Percentiles rank a stretch among this genome's conserved stretches.
Evolutionary conservation across 805 yeast genomes (phyloP).

Genomic region (Ogataea philodendri): DNA sequence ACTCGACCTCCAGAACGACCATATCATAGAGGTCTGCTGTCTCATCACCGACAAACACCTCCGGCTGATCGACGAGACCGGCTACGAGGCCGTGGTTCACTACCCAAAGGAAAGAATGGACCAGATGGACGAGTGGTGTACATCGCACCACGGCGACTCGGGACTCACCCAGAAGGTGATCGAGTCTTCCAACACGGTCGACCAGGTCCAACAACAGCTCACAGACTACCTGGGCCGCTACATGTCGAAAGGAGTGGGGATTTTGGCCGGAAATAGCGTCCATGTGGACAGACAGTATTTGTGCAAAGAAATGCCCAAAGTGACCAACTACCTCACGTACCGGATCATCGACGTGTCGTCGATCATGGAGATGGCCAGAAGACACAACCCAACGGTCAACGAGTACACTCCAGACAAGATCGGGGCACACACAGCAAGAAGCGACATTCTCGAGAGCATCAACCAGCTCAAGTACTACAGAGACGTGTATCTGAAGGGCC

Average conservation of each 20-base stretch:
- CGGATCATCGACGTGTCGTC: conserved; percentile 90
- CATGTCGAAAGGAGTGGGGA: conserved; percentile 56
- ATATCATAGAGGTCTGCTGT: conserved; percentile 89
- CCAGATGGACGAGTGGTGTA: conserved; percentile 87
- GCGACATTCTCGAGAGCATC: conserved; percentile 88
- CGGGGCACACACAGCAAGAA: conserved; percentile 78
- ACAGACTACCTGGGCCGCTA: conserved; percentile 56
- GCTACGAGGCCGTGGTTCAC: conserved; percentile 81
- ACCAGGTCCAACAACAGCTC: conserved; percentile 64
- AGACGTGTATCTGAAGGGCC: conserved; percentile 53
- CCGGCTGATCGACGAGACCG: conserved; percentile 62
- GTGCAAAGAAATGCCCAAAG: conserved; percentile 77
- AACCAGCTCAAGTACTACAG: conserved; percentile 76
- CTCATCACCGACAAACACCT: conserved; percentile 82
- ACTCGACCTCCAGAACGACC: conserved; percentile 71
- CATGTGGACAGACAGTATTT: conserved; percentile 89
- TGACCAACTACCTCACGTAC: conserved; percentile 60
- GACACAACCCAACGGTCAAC: conserved; percentile 71
- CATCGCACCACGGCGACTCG: conserved; percentile 67
- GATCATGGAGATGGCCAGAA: conserved; percentile 71
- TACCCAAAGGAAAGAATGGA: conserved; percentile 60
- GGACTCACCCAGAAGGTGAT: conserved; percentile 79
- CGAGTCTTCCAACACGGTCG: conserved; percentile 49
- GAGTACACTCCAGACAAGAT: conserved; percentile 58
- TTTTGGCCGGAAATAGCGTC: conserved; percentile 88